Percentiles rank a stretch among this genome's conserved stretches.
phyloP scores from a whole-genome alignment of 176 grass and related monocot species.

The Poa annua region DNA sequence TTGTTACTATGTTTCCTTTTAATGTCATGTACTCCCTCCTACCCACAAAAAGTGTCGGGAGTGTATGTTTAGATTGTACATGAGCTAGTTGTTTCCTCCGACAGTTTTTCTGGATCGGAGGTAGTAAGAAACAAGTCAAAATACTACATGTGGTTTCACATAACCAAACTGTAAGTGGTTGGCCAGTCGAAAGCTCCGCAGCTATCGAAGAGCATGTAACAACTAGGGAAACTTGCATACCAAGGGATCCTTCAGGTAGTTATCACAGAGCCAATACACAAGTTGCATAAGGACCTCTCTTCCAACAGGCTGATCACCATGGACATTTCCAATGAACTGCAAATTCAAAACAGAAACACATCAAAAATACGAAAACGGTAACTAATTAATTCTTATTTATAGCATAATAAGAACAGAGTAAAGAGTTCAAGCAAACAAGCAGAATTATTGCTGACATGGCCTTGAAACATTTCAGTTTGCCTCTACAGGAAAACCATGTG shows the following conservation, averaged over 20 bases:
- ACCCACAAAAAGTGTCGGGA: no score
- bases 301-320: conserved; percentile 95
- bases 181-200: background rate
- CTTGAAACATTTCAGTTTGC: background rate
- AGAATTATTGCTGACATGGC: background rate
- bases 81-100: no score
- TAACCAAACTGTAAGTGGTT: conserved; percentile 7
- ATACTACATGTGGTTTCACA: conserved; percentile 1
- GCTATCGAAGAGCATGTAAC: background rate
- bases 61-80: no score
- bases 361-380: conserved; percentile 12
- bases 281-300: conserved; percentile 89
- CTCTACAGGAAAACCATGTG: background rate
- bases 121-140: conserved; percentile 20
- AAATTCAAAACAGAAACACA: conserved; percentile 34
- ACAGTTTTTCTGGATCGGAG: no score
- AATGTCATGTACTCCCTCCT: conserved; percentile 11
- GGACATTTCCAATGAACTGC: conserved; percentile 95
- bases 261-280: conserved; percentile 92
- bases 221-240: conserved; percentile 46
- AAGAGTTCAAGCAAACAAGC: background rate
- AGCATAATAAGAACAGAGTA: background rate
- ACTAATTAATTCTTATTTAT: background rate
- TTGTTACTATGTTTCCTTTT: background rate
- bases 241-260: conserved; percentile 78